phyloP scores from a whole-genome alignment of 306 rosid genomes.

The Dalbergia oliveri region DNA sequence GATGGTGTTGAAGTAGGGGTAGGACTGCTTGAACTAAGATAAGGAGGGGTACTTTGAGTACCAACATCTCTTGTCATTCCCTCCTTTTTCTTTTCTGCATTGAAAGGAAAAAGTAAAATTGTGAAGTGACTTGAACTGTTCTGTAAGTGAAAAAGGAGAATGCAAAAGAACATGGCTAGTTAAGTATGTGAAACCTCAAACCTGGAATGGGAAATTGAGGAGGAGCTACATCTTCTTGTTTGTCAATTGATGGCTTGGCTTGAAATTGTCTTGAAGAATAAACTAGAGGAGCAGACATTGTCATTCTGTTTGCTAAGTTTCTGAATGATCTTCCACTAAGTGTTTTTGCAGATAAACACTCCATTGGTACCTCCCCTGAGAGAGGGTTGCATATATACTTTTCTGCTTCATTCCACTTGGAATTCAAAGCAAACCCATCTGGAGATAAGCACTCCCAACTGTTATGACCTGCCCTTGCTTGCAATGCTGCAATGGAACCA shows the following conservation, averaged over 20 bases:
- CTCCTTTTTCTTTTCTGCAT: conserved; percentile 70
- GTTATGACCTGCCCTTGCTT: conserved; percentile 68
- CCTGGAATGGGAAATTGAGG: conserved; percentile 72
- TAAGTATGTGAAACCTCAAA: conserved; percentile 36
- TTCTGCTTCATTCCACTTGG: conserved; percentile 99
- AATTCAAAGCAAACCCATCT: conserved; percentile 87
- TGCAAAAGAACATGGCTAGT: too few relatives aligned
- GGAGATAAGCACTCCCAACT: conserved; percentile 88
- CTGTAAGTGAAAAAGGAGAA: too few relatives aligned
- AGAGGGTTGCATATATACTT: conserved; percentile 92
- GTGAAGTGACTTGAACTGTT: too few relatives aligned
- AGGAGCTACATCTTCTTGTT: conserved; percentile 53
- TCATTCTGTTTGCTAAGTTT: conserved; percentile 66
- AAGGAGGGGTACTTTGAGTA: conserved; percentile 85
- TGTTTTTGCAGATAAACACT: conserved; percentile 95
- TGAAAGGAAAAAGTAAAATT: not conserved
- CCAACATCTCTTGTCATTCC: conserved; percentile 85
- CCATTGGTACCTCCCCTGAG: conserved; percentile 94
- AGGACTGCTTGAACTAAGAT: conserved; percentile 75
- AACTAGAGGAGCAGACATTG: conserved; percentile 85
- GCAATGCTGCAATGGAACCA: conserved; percentile 75
- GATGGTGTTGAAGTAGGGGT: conserved; percentile 90
- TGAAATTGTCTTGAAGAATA: conserved; percentile 67
- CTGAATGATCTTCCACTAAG: conserved; percentile 89
- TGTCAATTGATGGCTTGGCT: conserved; percentile 56